A percentile compares a stretch with the other conserved stretches of the same genome.
Evolutionary conservation across 257 asterid species (phyloP).

Genomic region (Nicotiana tabacum): DNA sequence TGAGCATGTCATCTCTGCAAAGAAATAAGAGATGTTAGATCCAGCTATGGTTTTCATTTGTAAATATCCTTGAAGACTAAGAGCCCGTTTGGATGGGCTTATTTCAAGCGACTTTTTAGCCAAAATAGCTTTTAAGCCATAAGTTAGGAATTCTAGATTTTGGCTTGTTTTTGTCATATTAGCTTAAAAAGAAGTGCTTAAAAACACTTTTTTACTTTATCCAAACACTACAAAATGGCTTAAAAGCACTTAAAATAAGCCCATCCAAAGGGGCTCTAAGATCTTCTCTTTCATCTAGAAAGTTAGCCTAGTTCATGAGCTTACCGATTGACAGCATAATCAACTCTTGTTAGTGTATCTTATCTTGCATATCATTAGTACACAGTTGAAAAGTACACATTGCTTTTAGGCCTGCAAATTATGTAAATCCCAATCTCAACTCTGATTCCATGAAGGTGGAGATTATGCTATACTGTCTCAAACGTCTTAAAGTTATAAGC

Average conservation of each 20-base stretch:
- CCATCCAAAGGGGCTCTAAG: background rate
- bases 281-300: background rate
- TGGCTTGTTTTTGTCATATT: too few species aligned
- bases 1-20: background rate
- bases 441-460: slow-evolving; percentile 6
- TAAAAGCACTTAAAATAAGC: too few species aligned
- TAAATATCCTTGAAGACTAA: background rate
- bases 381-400: background rate
- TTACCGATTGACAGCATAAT: background rate
- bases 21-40: background rate
- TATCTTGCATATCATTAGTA: background rate
- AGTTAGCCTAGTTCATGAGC: background rate
- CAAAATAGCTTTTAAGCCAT: too few species aligned
- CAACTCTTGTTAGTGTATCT: background rate
- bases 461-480: background rate
- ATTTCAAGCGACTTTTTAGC: too few species aligned
- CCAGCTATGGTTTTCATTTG: background rate
- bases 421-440: background rate
- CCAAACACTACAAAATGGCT: too few species aligned
- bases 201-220: too few species aligned
- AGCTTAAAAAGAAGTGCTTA: too few species aligned
- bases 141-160: too few species aligned
- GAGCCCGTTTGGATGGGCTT: too few species aligned
- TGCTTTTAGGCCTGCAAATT: background rate
- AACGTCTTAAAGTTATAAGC: slow-evolving; percentile 5